phyloP scores from a whole-genome alignment of 345 rosid genomes.

The Pistacia integerrima region DNA sequence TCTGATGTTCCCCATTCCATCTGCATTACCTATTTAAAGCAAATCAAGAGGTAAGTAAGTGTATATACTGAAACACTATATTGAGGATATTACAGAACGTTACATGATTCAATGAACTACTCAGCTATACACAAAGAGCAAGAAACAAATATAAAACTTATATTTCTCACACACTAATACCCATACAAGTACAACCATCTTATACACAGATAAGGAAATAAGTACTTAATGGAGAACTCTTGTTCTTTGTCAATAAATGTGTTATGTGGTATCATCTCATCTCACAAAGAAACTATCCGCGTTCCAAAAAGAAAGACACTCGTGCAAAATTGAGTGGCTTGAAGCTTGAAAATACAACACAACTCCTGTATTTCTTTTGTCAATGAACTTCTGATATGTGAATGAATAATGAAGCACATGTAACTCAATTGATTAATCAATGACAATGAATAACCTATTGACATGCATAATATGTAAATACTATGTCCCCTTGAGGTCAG shows the following conservation, averaged over 20 bases:
- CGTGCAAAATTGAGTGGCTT: not conserved
- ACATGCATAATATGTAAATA: constrained; percentile 70
- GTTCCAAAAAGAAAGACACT: not conserved
- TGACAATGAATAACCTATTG: constrained; percentile 56
- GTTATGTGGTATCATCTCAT: not conserved
- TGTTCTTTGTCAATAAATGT: too few relatives aligned
- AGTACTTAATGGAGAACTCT: not conserved
- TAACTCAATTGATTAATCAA: not conserved
- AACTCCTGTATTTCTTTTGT: too few relatives aligned
- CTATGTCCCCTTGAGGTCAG: constrained; percentile 64
- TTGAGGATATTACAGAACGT: not conserved
- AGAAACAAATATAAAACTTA: not conserved
- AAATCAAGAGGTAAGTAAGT: constrained; percentile 2
- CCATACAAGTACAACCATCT: not conserved
- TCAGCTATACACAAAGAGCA: not conserved
- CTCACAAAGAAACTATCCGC: not conserved
- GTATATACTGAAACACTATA: constrained; percentile 6
- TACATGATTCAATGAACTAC: not conserved
- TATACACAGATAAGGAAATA: not conserved
- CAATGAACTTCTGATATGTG: too few relatives aligned
- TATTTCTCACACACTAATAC: not conserved
- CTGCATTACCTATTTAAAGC: constrained; percentile 59
- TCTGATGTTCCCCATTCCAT: constrained; percentile 75
- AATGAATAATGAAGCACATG: not conserved
- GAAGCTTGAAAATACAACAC: not conserved